These are phyloP conservation scores for Lactarius hengduanensis DNA, from an alignment of 768 basidiomycete species.

Conservation along the genomic window DNA sequence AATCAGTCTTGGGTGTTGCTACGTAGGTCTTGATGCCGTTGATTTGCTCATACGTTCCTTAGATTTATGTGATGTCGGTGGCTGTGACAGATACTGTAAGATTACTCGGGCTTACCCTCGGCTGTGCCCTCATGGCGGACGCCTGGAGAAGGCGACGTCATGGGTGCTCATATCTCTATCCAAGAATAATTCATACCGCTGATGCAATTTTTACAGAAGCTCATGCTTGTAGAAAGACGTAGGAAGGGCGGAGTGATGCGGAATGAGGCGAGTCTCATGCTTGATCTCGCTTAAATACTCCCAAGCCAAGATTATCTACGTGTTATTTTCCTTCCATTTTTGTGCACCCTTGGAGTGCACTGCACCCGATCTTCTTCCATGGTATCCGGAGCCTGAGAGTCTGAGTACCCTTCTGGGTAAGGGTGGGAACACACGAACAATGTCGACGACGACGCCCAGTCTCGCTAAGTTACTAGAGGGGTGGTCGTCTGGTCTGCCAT, in stretches of 20 bases:
- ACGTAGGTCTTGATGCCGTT: conserved; percentile 43
- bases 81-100: not conserved
- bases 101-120: conserved; percentile 32
- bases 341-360: not conserved
- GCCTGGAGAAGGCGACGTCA: conserved; percentile 28
- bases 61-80: not conserved
- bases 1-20: conserved; percentile 41
- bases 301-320: not conserved
- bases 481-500: not conserved
- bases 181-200: conserved; percentile 40
- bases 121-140: conserved; percentile 40
- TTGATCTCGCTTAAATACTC: conserved; percentile 10
- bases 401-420: not conserved
- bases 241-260: not conserved
- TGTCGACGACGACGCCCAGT: not conserved
- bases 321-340: not conserved
- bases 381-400: not conserved
- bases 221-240: conserved; percentile 37
- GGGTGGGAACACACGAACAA: not conserved
- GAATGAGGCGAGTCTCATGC: not conserved
- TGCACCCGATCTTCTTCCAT: not conserved
- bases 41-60: conserved; percentile 39
- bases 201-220: conserved; percentile 55
- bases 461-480: not conserved
- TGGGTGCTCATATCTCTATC: not conserved